Conservation (phyloP, 805 yeast genomes). For the Myxozyma udenii region DNA sequence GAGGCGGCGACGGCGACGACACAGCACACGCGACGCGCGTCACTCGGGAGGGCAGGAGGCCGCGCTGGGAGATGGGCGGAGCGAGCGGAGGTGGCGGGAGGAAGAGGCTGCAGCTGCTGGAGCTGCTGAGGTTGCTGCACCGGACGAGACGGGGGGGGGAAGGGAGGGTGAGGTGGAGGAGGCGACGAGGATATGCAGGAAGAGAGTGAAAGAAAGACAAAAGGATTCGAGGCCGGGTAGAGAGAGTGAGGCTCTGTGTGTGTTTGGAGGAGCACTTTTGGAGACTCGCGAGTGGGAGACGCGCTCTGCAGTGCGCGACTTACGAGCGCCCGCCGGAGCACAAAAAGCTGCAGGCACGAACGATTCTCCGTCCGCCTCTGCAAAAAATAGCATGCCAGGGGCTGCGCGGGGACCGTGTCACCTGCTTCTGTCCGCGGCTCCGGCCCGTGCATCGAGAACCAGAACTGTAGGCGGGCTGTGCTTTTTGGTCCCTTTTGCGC, state of each 20-base stretch:
- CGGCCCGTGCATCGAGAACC: too few species aligned
- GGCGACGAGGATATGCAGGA: constrained; percentile 1
- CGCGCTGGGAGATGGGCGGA: neutral
- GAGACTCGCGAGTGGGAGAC: too few species aligned
- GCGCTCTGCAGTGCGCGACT: too few species aligned
- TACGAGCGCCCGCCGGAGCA: too few species aligned
- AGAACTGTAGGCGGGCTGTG: too few species aligned
- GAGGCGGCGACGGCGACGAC: neutral
- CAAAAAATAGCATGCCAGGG: too few species aligned
- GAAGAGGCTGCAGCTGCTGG: neutral
- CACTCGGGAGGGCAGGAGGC: neutral
- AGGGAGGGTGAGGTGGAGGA: neutral
- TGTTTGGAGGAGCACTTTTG: too few species aligned
- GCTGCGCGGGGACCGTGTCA: too few species aligned
- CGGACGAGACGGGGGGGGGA: constrained; percentile 2
- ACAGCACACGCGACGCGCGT: neutral
- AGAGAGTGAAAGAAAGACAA: neutral
- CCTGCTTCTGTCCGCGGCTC: too few species aligned
- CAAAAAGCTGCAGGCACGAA: too few species aligned
- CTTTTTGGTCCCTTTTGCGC: too few species aligned
- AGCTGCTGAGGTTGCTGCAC: neutral
- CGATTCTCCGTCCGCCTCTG: too few species aligned
- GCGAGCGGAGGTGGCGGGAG: neutral
- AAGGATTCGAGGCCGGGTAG: neutral
- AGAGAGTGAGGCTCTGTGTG: neutral